Conservation (phyloP, 441 rosid species). For the Viola pubescens region DNA sequence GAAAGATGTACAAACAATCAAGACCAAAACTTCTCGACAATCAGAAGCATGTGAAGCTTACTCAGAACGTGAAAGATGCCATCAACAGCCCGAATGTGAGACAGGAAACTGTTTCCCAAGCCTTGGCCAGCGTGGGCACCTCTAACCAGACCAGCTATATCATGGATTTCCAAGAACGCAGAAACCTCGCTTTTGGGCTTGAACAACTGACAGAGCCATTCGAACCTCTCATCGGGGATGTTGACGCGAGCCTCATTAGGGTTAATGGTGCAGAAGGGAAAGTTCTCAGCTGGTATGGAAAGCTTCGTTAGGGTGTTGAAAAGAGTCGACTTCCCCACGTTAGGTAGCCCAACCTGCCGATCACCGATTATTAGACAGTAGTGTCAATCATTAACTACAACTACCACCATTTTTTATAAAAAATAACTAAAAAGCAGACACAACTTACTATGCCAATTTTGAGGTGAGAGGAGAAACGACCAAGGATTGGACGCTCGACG, state of each 20-base stretch:
- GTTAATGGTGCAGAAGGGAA: constrained; percentile 95
- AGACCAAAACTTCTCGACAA: neutral
- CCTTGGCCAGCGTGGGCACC: constrained; percentile 99
- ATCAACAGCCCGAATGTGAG: constrained; percentile 98
- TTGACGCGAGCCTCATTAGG: constrained; percentile 97
- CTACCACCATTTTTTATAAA: neutral
- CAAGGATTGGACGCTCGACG: constrained; percentile 88
- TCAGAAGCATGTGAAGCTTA: constrained; percentile 27
- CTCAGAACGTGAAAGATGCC: constrained; percentile 98
- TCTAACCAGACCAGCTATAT: constrained; percentile 93
- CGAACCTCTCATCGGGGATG: constrained; percentile 89
- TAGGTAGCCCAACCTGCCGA: constrained; percentile 85
- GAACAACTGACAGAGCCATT: constrained; percentile 81
- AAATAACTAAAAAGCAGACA: neutral
- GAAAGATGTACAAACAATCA: neutral
- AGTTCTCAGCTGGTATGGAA: constrained; percentile 94
- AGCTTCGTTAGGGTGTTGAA: constrained; percentile 93
- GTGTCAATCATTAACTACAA: neutral
- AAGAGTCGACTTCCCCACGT: constrained; percentile 94
- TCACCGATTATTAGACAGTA: too few species aligned
- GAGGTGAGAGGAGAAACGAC: constrained; percentile 98
- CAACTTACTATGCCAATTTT: constrained; percentile 84
- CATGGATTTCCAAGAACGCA: constrained; percentile 97
- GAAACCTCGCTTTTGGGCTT: constrained; percentile 94
- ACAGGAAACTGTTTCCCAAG: constrained; percentile 90